These are phyloP conservation scores for Heliamphora exappendiculata DNA, from an alignment of 148 eudicot genomes.

Conservation along the genomic window DNA sequence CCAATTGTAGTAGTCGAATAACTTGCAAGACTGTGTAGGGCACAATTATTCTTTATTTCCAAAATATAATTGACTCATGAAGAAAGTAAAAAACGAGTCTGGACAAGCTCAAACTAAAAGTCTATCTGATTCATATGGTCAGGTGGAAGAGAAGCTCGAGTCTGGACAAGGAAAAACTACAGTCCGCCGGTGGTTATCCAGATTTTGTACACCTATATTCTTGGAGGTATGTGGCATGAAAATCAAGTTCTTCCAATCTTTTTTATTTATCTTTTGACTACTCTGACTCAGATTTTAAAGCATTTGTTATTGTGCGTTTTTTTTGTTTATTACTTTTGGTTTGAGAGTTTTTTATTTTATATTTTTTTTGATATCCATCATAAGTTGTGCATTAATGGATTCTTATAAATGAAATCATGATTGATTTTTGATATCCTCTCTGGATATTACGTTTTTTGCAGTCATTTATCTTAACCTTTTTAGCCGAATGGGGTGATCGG, in stretches of 20 bases:
- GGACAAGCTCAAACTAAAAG: too few relatives aligned
- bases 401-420: background rate
- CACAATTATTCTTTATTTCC: too few relatives aligned
- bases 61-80: too few relatives aligned
- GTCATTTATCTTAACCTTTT: conserved; percentile 92
- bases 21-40: too few relatives aligned
- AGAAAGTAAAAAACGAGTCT: too few relatives aligned
- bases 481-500: conserved; percentile 99
- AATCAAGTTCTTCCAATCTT: background rate
- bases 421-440: conserved; percentile 1
- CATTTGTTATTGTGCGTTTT: background rate
- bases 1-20: too few relatives aligned
- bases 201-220: conserved; percentile 89
- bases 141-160: conserved; percentile 98
- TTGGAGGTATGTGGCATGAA: conserved; percentile 54
- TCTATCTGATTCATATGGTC: conserved; percentile 11
- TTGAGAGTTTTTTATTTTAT: too few relatives aligned
- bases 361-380: background rate
- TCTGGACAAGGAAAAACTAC: conserved; percentile 89
- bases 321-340: background rate
- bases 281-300: conserved; percentile 1
- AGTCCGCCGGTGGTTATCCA: conserved; percentile 67
- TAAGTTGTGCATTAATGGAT: background rate
- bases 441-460: conserved; percentile 40
- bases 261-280: background rate